A percentile compares a stretch with the other conserved stretches of the same genome.
Evolutionary conservation across 371 early-diverging fungal genomes (phyloP).

Genomic region (Mucor ambiguus): DNA sequence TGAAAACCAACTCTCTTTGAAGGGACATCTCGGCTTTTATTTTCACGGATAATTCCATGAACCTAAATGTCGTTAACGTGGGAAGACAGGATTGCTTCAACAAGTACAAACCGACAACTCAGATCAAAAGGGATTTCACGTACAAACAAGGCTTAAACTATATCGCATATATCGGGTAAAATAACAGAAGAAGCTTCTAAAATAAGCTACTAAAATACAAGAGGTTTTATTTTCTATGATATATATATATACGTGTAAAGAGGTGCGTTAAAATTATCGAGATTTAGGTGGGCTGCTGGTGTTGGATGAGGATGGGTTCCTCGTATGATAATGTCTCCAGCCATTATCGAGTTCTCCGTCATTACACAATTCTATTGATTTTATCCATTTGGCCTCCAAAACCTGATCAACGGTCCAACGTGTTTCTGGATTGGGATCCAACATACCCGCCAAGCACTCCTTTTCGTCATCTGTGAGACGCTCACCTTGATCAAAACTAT

Average conservation of each 20-base stretch:
- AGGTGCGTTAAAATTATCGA: not conserved
- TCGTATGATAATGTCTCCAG: slow-evolving; percentile 44
- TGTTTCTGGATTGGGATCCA: slow-evolving; percentile 52
- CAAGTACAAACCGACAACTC: not conserved
- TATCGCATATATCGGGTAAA: not conserved
- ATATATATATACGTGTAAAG: not conserved
- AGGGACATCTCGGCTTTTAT: too few species aligned
- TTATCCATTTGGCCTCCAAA: slow-evolving; percentile 50
- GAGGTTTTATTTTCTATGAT: slow-evolving; percentile 2
- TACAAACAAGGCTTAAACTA: not conserved
- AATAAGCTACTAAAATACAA: not conserved
- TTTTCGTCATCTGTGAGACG: slow-evolving; percentile 21
- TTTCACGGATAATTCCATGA: not conserved
- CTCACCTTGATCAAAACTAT: slow-evolving; percentile 5
- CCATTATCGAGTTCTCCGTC: slow-evolving; percentile 45
- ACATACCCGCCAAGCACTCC: slow-evolving; percentile 45
- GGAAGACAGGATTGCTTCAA: not conserved
- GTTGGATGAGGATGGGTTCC: not conserved
- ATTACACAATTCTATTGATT: slow-evolving; percentile 44
- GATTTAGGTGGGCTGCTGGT: not conserved
- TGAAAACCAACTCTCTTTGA: too few species aligned
- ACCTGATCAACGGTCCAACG: slow-evolving; percentile 50
- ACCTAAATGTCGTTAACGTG: not conserved
- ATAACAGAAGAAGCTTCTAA: not conserved
- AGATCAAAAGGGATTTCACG: not conserved